Evolutionary conservation across 2,329 filamentous ascomycete genomes (phyloP).

Genomic region (Emydomyces testavorans): DNA sequence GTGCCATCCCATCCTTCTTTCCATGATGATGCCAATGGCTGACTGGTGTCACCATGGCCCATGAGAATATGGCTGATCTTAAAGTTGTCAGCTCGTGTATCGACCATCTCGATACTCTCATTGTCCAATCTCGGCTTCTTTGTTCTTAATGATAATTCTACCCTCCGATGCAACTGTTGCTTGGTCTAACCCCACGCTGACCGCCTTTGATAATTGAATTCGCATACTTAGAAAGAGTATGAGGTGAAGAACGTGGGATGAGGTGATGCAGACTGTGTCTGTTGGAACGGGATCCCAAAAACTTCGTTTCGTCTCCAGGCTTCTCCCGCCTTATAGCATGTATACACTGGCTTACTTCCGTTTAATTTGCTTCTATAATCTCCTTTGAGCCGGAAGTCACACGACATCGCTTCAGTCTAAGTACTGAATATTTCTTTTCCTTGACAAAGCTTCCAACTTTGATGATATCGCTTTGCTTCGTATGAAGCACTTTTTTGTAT

Average conservation of each 20-base stretch:
- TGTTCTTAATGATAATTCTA: not conserved
- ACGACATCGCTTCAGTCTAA: not conserved
- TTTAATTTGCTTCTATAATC: not conserved
- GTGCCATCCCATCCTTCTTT: slow-evolving; percentile 2
- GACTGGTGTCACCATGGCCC: not conserved
- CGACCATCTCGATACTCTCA: not conserved
- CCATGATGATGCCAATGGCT: slow-evolving; percentile 6
- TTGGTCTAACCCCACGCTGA: not conserved
- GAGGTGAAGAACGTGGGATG: slow-evolving; percentile 1
- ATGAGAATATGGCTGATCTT: not conserved
- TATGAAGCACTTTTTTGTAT: not conserved
- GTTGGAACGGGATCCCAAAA: not conserved
- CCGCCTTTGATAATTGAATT: not conserved
- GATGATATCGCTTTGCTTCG: not conserved
- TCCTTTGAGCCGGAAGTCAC: not conserved
- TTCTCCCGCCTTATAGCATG: not conserved
- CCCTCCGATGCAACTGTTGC: not conserved
- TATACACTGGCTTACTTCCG: not conserved
- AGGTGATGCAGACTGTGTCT: not conserved
- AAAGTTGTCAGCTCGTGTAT: not conserved
- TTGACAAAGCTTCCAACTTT: not conserved
- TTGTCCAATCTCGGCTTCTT: slow-evolving; percentile 1
- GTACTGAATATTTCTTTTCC: not conserved
- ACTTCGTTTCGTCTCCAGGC: not conserved
- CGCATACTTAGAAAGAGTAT: not conserved